Evolutionary conservation across 768 basidiomycete species (phyloP).

Genomic region (Agaricus sinodeliciosus): DNA sequence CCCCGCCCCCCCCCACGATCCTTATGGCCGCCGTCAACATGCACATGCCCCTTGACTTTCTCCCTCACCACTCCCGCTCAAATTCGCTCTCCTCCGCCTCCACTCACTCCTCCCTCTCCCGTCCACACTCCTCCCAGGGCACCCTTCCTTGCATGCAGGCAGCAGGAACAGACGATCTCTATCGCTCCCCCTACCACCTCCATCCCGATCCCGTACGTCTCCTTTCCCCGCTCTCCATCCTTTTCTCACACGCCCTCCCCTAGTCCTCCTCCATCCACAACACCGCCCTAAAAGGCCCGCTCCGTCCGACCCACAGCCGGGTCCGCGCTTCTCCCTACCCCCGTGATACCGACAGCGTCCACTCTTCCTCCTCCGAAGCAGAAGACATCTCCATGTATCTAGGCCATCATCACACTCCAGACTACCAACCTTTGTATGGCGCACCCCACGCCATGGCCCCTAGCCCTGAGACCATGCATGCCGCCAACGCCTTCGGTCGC

Average conservation of each 20-base stretch:
- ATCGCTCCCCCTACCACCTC: constrained; percentile 58
- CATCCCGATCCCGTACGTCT: constrained; percentile 15
- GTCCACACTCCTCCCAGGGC: constrained; percentile 77
- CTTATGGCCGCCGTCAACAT: constrained; percentile 70
- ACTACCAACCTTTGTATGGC: constrained; percentile 65
- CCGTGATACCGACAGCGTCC: constrained; percentile 78
- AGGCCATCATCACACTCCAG: constrained; percentile 36
- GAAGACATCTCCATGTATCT: constrained; percentile 82
- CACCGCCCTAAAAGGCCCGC: constrained; percentile 71
- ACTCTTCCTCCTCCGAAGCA: constrained; percentile 85
- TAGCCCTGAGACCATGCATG: constrained; percentile 49
- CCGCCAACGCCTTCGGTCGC: constrained; percentile 69
- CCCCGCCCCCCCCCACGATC: constrained; percentile 22
- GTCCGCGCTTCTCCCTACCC: constrained; percentile 85
- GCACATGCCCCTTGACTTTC: constrained; percentile 71
- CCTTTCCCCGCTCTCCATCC: constrained; percentile 10
- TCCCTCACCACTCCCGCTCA: constrained; percentile 67
- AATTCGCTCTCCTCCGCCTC: constrained; percentile 74
- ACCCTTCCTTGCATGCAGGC: constrained; percentile 45
- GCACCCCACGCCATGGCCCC: constrained; percentile 39
- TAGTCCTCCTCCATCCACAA: constrained; percentile 25
- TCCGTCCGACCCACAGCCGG: constrained; percentile 70
- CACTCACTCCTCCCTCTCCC: constrained; percentile 64
- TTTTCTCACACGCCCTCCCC: constrained; percentile 23
- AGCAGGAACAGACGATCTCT: constrained; percentile 60